Percentiles rank a stretch among this genome's conserved stretches.
Evolutionary conservation across 2,329 filamentous ascomycete species (phyloP).

Genomic region (Aspergillus luchuensis): DNA sequence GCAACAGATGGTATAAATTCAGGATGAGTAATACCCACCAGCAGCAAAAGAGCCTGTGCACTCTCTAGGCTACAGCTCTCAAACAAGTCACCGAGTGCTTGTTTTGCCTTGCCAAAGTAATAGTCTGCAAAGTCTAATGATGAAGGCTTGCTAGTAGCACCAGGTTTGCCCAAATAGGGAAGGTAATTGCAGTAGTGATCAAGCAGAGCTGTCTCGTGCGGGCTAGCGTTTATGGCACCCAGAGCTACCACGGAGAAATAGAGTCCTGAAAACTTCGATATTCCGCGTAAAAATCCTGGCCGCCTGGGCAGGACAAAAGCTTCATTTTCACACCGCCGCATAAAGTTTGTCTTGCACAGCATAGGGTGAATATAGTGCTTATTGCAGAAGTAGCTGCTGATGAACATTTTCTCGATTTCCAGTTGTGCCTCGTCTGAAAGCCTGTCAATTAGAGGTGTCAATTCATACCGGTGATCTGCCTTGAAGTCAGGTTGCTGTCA

Average conservation of each 20-base stretch:
- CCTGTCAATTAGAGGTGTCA: slow-evolving; percentile 8
- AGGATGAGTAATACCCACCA: slow-evolving; percentile 16
- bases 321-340: slow-evolving; percentile 26
- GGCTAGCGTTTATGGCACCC: slow-evolving; percentile 32
- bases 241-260: slow-evolving; percentile 34
- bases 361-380: slow-evolving; percentile 32
- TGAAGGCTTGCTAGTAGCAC: slow-evolving; percentile 9
- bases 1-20: not conserved
- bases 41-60: slow-evolving; percentile 28
- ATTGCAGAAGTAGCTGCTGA: slow-evolving; percentile 30
- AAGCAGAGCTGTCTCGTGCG: slow-evolving; percentile 24
- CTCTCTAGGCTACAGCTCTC: slow-evolving; percentile 32
- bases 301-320: slow-evolving; percentile 19
- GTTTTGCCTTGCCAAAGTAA: slow-evolving; percentile 30
- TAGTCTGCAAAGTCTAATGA: slow-evolving; percentile 28
- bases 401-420: slow-evolving; percentile 32
- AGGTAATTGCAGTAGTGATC: slow-evolving; percentile 24
- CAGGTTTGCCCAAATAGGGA: not conserved
- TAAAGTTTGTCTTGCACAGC: slow-evolving; percentile 24
- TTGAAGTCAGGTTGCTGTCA: not conserved
- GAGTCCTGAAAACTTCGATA: slow-evolving; percentile 25
- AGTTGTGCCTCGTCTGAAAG: slow-evolving; percentile 18
- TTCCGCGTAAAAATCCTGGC: slow-evolving; percentile 8
- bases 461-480: slow-evolving; percentile 8
- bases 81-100: slow-evolving; percentile 31